phyloP scores from a whole-genome alignment of 2,329 filamentous ascomycete species.

The Sporothrix dimorphospora region DNA sequence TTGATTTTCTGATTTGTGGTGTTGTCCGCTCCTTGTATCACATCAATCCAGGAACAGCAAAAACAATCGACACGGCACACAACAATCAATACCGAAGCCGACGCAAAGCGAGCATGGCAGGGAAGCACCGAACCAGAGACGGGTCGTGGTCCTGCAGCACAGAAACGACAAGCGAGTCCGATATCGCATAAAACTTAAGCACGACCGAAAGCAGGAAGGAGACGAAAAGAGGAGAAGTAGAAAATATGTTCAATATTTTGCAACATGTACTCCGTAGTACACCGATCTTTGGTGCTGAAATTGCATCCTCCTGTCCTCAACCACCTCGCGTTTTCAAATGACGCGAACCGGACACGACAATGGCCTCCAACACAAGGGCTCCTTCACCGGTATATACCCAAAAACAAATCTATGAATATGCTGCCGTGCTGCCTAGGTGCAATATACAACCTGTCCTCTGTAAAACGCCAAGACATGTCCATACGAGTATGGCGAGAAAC shows the following conservation, averaged over 20 bases:
- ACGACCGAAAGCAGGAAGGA: not conserved
- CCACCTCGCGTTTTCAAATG: not conserved
- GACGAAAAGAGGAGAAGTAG: not conserved
- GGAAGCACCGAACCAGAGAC: not conserved
- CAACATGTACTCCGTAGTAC: not conserved
- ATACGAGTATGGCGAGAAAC: not conserved
- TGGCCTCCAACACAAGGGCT: not conserved
- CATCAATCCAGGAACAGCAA: not conserved
- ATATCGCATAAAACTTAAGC: not conserved
- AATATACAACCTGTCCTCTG: not conserved
- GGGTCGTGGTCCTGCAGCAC: constrained; percentile 4
- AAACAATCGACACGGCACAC: not conserved
- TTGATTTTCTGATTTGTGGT: not conserved
- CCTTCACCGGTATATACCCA: not conserved
- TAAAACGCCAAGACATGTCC: constrained; percentile 7
- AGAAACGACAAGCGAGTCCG: not conserved
- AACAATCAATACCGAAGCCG: not conserved
- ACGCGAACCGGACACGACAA: constrained; percentile 8
- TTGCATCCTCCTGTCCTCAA: not conserved
- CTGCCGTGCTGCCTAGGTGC: not conserved
- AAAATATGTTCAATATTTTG: too few species aligned
- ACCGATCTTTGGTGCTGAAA: not conserved
- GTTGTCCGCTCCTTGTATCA: not conserved
- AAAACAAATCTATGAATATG: not conserved
- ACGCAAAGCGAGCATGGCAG: constrained; percentile 17